Conservation (phyloP, 768 basidiomycete genomes). For the Pulveroboletus sp. region DNA sequence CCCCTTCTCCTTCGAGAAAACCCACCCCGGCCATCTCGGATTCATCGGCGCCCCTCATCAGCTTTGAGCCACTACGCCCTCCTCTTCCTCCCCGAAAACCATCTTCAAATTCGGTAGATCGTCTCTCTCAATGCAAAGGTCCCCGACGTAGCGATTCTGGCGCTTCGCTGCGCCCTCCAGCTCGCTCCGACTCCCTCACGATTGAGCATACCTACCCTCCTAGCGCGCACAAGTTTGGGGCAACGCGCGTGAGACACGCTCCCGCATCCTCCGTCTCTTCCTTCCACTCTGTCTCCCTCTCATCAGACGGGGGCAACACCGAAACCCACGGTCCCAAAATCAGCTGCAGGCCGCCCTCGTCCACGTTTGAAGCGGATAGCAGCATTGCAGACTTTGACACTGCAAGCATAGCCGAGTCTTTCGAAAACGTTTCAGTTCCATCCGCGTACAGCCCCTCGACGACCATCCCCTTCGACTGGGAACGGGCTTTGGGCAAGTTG, state of each 20-base stretch:
- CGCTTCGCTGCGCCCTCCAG: slow-evolving; percentile 28
- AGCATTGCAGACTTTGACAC: slow-evolving; percentile 43
- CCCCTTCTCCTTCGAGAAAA: slow-evolving; percentile 19
- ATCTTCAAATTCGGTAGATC: slow-evolving; percentile 46
- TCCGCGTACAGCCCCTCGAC: slow-evolving; percentile 52
- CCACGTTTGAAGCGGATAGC: slow-evolving; percentile 42
- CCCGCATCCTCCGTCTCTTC: slow-evolving; percentile 74
- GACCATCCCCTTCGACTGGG: slow-evolving; percentile 49
- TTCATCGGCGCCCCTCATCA: slow-evolving; percentile 46
- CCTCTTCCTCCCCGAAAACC: slow-evolving; percentile 67
- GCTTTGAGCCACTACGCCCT: slow-evolving; percentile 54
- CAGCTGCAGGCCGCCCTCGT: slow-evolving; percentile 40
- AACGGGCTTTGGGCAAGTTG: slow-evolving; percentile 37
- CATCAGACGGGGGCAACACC: slow-evolving; percentile 48
- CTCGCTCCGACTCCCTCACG: slow-evolving; percentile 45
- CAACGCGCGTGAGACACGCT: slow-evolving; percentile 43
- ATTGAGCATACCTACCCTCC: slow-evolving; percentile 59
- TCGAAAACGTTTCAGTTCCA: slow-evolving; percentile 60
- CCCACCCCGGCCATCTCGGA: slow-evolving; percentile 6
- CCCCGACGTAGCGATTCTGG: slow-evolving; percentile 14
- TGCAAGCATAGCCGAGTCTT: slow-evolving; percentile 65
- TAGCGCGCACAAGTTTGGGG: slow-evolving; percentile 35
- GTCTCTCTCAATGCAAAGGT: slow-evolving; percentile 32
- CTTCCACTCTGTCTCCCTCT: slow-evolving; percentile 79
- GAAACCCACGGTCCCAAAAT: slow-evolving; percentile 13